Percentiles rank a stretch among this genome's conserved stretches.
These are phyloP conservation scores for Annona squamosa DNA, from an alignment of 164 flowering plant species.

Conservation along the genomic window DNA sequence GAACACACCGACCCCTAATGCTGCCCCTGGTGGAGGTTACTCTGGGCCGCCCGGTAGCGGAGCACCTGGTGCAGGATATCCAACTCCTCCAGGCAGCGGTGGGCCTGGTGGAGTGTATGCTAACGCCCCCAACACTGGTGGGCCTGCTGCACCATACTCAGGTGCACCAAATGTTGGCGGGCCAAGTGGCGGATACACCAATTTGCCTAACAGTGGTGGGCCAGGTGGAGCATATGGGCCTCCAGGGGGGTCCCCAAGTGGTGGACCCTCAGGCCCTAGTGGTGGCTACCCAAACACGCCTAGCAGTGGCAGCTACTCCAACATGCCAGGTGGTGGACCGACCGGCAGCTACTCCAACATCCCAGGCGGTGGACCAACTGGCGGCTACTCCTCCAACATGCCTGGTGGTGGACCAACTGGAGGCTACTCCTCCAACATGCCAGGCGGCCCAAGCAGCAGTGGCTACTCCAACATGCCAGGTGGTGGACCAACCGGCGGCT, in stretches of 20 bases:
- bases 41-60: slow-evolving; percentile 18
- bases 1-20: slow-evolving; percentile 16
- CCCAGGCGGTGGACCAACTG: no score
- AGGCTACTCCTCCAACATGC: no score
- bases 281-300: slow-evolving; percentile 16
- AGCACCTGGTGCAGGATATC: neutral
- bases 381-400: no score
- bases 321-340: no score
- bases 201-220: slow-evolving; percentile 13
- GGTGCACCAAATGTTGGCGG: slow-evolving; percentile 12
- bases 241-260: slow-evolving; percentile 5
- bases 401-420: no score
- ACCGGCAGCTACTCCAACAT: no score
- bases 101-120: neutral
- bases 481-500: no score
- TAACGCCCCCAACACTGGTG: neutral
- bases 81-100: neutral
- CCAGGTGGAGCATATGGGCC: neutral
- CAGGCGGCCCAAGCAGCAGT: no score
- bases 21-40: neutral
- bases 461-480: no score
- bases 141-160: slow-evolving; percentile 13
- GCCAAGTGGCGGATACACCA: slow-evolving; percentile 14
- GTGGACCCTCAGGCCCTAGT: slow-evolving; percentile 10
- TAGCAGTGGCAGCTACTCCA: neutral